Evolutionary conservation across 495 filamentous ascomycete genomes (phyloP).

Genomic region (Aspergillus egyptiacus): DNA sequence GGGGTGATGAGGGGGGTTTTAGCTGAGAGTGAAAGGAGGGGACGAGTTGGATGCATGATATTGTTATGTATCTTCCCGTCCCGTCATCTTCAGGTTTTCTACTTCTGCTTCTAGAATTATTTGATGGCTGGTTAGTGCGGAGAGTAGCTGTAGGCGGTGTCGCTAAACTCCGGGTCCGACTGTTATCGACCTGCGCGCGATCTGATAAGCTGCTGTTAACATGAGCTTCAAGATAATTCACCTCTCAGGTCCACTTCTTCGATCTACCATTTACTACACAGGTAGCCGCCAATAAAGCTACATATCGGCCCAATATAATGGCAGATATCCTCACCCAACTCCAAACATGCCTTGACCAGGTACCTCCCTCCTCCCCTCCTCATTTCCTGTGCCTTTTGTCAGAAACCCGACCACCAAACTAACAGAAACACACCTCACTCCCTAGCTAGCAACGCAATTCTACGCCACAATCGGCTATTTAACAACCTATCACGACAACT

Average conservation of each 20-base stretch:
- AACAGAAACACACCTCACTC: slow-evolving; percentile 2
- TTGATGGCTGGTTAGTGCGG: too few relatives aligned
- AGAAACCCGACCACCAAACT: slow-evolving; percentile 6
- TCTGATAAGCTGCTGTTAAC: too few relatives aligned
- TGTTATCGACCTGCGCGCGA: too few relatives aligned
- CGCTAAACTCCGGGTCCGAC: too few relatives aligned
- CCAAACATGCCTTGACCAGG: slow-evolving; percentile 90
- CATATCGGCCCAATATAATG: slow-evolving; percentile 46
- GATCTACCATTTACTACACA: too few relatives aligned
- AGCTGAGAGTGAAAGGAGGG: slow-evolving; percentile 7
- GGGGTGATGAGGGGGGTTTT: slow-evolving; percentile 16
- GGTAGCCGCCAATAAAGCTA: too few relatives aligned
- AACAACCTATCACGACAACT: slow-evolving; percentile 71
- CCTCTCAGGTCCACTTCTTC: too few relatives aligned
- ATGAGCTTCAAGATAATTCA: too few relatives aligned
- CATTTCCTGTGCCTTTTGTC: slow-evolving; percentile 2
- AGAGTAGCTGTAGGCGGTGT: too few relatives aligned
- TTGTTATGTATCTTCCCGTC: not conserved
- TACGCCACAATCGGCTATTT: slow-evolving; percentile 80
- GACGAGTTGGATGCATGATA: not conserved
- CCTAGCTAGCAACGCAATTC: slow-evolving; percentile 82
- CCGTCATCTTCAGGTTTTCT: not conserved
- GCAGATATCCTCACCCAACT: slow-evolving; percentile 88
- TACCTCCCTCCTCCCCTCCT: slow-evolving; percentile 27
- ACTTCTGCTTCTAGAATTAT: not conserved